phyloP scores from a whole-genome alignment of 2,329 filamentous ascomycete genomes.

The Colletotrichum cordylinicola region DNA sequence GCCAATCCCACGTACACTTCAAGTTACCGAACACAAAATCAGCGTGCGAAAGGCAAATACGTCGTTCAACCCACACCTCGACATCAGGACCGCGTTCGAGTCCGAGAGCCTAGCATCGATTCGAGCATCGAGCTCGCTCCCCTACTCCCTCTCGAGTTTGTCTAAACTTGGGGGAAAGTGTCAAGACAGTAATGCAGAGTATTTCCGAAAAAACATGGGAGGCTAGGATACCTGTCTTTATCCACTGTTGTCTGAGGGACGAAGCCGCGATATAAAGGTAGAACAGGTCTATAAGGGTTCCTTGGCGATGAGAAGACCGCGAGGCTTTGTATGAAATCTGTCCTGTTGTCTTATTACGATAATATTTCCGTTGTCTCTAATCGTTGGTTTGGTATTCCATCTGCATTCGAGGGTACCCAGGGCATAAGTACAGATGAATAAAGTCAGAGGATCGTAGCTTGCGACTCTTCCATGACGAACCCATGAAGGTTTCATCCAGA shows the following conservation, averaged over 20 bases:
- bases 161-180: rapidly evolving
- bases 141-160: background rate
- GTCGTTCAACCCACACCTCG: background rate
- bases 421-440: background rate
- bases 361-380: background rate
- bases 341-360: background rate
- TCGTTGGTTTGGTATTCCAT: background rate
- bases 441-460: background rate
- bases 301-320: background rate
- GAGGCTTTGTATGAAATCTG: background rate
- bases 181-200: background rate
- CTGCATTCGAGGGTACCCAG: background rate
- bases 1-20: background rate
- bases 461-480: too few species aligned
- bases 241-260: background rate
- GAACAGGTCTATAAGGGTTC: background rate
- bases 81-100: background rate
- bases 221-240: background rate
- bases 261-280: background rate
- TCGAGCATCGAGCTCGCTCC: background rate
- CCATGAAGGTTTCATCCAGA: background rate
- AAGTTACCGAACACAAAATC: background rate
- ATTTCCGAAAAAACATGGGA: background rate
- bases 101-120: background rate
- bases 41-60: rapidly evolving